phyloP scores from a whole-genome alignment of 2,329 filamentous ascomycete species.

The Corynespora cassiicola region DNA sequence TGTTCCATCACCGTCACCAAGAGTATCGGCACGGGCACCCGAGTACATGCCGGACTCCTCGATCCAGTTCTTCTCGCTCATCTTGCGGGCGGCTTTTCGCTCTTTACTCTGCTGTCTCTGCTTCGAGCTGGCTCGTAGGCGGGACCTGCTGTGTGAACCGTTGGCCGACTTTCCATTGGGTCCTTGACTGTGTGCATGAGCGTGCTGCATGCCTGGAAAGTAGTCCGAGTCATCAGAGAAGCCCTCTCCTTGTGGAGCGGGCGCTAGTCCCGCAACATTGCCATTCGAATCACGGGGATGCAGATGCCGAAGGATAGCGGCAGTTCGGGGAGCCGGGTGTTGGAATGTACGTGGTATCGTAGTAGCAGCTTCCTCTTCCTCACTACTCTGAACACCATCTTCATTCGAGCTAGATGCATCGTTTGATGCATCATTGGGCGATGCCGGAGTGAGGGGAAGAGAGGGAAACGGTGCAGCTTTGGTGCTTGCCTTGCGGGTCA shows the following conservation, averaged over 20 bases:
- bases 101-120: slow-evolving; percentile 42
- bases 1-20: slow-evolving; percentile 49
- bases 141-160: slow-evolving; percentile 22
- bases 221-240: slow-evolving; percentile 53
- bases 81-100: slow-evolving; percentile 39
- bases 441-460: slow-evolving; percentile 36
- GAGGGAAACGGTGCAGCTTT: slow-evolving; percentile 23
- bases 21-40: slow-evolving; percentile 51
- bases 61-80: slow-evolving; percentile 50
- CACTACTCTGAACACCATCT: slow-evolving; percentile 14
- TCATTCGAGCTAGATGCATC: slow-evolving; percentile 34
- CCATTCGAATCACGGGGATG: slow-evolving; percentile 44
- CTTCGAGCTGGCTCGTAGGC: slow-evolving; percentile 32
- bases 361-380: slow-evolving; percentile 22
- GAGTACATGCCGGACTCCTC: slow-evolving; percentile 56
- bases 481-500: slow-evolving; percentile 35
- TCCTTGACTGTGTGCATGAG: slow-evolving; percentile 23
- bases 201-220: slow-evolving; percentile 45
- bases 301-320: slow-evolving; percentile 38
- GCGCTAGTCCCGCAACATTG: slow-evolving; percentile 9
- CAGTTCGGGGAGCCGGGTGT: slow-evolving; percentile 32
- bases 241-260: slow-evolving; percentile 38
- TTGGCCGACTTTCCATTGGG: slow-evolving; percentile 14
- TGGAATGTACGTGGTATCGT: slow-evolving; percentile 21
- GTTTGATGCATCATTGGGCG: slow-evolving; percentile 43